Evolutionary conservation across 1,284 basidiomycete genomes (phyloP).

Genomic region (Cutaneotrichosporon daszewskae): DNA sequence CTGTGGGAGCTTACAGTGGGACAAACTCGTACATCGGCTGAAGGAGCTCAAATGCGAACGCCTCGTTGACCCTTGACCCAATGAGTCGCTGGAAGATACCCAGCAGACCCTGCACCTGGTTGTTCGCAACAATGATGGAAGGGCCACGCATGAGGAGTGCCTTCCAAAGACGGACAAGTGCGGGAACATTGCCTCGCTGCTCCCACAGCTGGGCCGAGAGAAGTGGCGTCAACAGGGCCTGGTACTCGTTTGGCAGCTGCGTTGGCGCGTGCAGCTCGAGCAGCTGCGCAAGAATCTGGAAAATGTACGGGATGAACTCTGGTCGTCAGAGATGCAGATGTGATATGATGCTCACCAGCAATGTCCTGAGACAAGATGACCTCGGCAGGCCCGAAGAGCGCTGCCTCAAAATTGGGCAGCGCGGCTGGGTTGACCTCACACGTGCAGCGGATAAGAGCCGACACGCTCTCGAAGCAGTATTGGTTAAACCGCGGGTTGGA

Average conservation of each 20-base stretch:
- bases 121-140: slow-evolving; percentile 61
- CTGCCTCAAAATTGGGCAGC: slow-evolving; percentile 69
- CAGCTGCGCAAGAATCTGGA: slow-evolving; percentile 95
- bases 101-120: slow-evolving; percentile 72
- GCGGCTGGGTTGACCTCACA: slow-evolving; percentile 63
- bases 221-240: slow-evolving; percentile 71
- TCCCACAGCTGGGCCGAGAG: slow-evolving; percentile 86
- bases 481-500: slow-evolving; percentile 97
- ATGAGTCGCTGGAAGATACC: slow-evolving; percentile 91
- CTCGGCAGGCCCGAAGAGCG: slow-evolving; percentile 83
- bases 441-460: slow-evolving; percentile 82
- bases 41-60: slow-evolving; percentile 84
- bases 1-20: slow-evolving; percentile 57
- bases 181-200: slow-evolving; percentile 92
- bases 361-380: slow-evolving; percentile 86
- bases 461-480: slow-evolving; percentile 92
- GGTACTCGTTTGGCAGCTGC: slow-evolving; percentile 69
- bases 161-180: slow-evolving; percentile 79
- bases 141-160: slow-evolving; percentile 76
- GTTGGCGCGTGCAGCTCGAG: slow-evolving; percentile 68
- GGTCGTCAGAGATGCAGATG: no score
- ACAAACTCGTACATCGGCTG: slow-evolving; percentile 69
- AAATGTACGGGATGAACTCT: slow-evolving; percentile 97
- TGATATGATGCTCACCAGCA: no score
- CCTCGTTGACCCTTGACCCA: slow-evolving; percentile 81